Conservation (phyloP, 306 rosid species). For the Cucurbita pepo region DNA sequence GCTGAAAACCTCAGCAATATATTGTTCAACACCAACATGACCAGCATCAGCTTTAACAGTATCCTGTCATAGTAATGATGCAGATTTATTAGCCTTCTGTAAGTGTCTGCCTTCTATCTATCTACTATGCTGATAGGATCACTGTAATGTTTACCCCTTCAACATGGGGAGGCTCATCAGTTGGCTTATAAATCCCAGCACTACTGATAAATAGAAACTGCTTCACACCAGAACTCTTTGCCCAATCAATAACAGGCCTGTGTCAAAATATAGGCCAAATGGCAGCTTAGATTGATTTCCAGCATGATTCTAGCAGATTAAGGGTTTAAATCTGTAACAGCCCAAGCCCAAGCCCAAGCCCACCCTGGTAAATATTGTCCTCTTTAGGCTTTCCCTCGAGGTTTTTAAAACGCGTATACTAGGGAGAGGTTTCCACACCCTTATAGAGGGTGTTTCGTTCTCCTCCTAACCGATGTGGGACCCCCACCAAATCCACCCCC, state of each 20-base stretch:
- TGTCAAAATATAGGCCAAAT: neutral
- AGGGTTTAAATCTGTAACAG: neutral
- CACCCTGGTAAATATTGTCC: no score
- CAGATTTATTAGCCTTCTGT: neutral
- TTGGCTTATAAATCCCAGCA: slow-evolving; percentile 81
- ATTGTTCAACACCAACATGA: slow-evolving; percentile 80
- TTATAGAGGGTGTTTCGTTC: no score
- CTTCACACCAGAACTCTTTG: slow-evolving; percentile 73
- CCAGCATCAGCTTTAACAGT: slow-evolving; percentile 70
- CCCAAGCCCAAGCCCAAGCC: no score
- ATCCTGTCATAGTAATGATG: slow-evolving; percentile 30
- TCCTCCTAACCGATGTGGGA: no score
- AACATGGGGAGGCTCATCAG: slow-evolving; percentile 89
- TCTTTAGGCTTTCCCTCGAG: no score
- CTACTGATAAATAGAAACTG: slow-evolving; percentile 87
- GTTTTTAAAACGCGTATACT: no score
- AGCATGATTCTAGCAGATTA: neutral
- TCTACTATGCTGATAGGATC: neutral
- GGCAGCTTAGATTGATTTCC: neutral
- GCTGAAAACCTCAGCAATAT: slow-evolving; percentile 46
- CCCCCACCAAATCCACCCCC: no score
- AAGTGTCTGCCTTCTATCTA: neutral
- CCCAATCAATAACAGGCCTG: slow-evolving; percentile 93
- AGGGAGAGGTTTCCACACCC: no score
- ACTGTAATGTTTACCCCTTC: slow-evolving; percentile 54